Conservation (phyloP, 192 early-diverging fungal species). For the Backusella parvicylindrica region DNA sequence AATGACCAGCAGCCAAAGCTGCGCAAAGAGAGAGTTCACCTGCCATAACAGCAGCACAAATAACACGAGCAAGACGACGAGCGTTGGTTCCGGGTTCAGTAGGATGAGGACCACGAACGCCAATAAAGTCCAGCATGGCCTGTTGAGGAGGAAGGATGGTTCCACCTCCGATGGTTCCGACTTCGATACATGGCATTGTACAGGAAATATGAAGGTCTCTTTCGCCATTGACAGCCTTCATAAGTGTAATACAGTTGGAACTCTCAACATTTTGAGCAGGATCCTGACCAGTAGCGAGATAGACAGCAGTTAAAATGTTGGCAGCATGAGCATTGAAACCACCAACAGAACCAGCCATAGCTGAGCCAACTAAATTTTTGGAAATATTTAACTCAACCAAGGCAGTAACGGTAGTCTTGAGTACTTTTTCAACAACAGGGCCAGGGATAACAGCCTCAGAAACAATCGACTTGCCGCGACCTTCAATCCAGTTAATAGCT, state of each 20-base stretch:
- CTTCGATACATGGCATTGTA: slow-evolving; percentile 93
- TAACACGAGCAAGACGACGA: slow-evolving; percentile 79
- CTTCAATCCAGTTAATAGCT: slow-evolving; percentile 97
- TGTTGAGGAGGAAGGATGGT: slow-evolving; percentile 81
- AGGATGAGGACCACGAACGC: slow-evolving; percentile 77
- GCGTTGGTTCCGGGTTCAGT: slow-evolving; percentile 81
- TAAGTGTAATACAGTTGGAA: slow-evolving; percentile 90
- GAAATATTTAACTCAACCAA: slow-evolving; percentile 76
- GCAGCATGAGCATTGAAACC: slow-evolving; percentile 96
- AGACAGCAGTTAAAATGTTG: slow-evolving; percentile 89
- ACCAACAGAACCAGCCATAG: slow-evolving; percentile 90
- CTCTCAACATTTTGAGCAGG: slow-evolving; percentile 95
- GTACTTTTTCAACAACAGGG: slow-evolving; percentile 68
- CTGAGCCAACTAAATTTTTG: slow-evolving; percentile 92
- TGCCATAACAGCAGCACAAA: slow-evolving; percentile 88
- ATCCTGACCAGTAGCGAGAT: slow-evolving; percentile 91
- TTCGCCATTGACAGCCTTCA: slow-evolving; percentile 80
- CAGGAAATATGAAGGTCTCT: slow-evolving; percentile 83
- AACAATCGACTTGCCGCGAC: slow-evolving; percentile 91
- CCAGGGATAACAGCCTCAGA: slow-evolving; percentile 83
- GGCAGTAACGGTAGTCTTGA: slow-evolving; percentile 82
- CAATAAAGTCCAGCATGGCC: slow-evolving; percentile 85
- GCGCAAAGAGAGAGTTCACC: slow-evolving; percentile 85
- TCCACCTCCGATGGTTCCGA: slow-evolving; percentile 92
- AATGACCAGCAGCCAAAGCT: slow-evolving; percentile 84